Evolutionary conservation across 31 red algal genomes (phyloP).

Genomic region (Odonthalia washingtoniensis): DNA sequence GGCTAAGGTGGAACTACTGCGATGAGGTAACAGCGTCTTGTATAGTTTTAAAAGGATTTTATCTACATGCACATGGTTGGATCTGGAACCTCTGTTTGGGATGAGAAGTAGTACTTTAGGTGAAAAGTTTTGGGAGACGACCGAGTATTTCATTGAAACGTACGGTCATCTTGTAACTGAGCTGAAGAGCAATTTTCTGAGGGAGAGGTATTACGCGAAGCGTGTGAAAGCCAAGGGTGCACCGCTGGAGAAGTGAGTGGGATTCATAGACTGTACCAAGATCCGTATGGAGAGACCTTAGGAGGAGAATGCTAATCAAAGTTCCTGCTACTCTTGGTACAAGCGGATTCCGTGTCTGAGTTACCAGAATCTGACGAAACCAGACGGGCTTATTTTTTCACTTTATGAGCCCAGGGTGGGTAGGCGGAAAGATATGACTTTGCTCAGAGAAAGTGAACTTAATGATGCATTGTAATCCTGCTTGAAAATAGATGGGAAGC

Average conservation of each 20-base stretch:
- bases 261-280: conserved; percentile 35
- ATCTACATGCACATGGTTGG: too few species aligned
- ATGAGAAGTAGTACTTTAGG: conserved; percentile 4
- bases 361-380: conserved; percentile 40
- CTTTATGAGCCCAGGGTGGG: conserved; percentile 27
- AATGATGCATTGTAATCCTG: neutral
- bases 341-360: conserved; percentile 29
- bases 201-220: too few species aligned
- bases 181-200: too few species aligned
- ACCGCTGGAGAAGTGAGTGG: too few species aligned
- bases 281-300: conserved; percentile 24
- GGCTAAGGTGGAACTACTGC: too few species aligned
- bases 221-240: too few species aligned
- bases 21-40: too few species aligned
- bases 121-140: conserved; percentile 30
- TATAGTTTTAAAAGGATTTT: too few species aligned
- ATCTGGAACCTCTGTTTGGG: conserved; percentile 22
- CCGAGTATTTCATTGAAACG: conserved; percentile 7
- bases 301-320: conserved; percentile 11
- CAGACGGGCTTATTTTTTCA: conserved; percentile 38
- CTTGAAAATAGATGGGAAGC: conserved; percentile 33
- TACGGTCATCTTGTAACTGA: too few species aligned
- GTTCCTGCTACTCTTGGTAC: conserved; percentile 34
- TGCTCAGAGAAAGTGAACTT: conserved; percentile 18
- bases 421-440: conserved; percentile 43